Conservation (phyloP, 306 rosid species). For the Pterocarpus macrocarpus region DNA sequence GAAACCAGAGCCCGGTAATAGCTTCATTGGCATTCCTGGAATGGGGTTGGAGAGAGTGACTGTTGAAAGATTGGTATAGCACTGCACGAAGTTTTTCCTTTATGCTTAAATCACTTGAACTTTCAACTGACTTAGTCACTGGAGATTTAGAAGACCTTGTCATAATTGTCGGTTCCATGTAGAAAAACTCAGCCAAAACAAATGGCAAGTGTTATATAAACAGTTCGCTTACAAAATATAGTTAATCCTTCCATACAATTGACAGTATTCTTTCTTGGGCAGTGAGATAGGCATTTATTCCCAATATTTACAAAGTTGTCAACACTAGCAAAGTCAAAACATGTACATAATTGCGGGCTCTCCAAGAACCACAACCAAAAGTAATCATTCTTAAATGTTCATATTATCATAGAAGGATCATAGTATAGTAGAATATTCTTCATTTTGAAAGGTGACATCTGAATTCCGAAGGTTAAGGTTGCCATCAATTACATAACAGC, state of each 20-base stretch:
- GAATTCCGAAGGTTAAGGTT: background rate
- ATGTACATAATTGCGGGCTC: too few species aligned
- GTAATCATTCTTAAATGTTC: background rate
- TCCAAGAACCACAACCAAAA: too few species aligned
- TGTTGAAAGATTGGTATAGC: conserved; percentile 22
- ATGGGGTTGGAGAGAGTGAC: conserved; percentile 7
- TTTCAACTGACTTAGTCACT: background rate
- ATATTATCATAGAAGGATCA: background rate
- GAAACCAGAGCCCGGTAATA: conserved; percentile 70
- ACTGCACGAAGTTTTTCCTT: background rate
- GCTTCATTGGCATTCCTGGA: conserved; percentile 53
- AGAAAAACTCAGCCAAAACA: background rate
- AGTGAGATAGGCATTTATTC: too few species aligned
- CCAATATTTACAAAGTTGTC: background rate
- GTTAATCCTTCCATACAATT: background rate
- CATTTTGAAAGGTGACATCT: background rate
- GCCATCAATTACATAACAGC: background rate
- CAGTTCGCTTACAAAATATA: background rate
- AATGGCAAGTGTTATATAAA: background rate
- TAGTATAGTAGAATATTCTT: too few species aligned
- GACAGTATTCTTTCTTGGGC: too few species aligned
- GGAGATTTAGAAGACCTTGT: conserved; percentile 3
- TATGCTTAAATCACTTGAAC: background rate
- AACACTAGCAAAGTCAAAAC: background rate
- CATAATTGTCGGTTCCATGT: background rate